Evolutionary conservation across 106 monocot species (phyloP), one percentile per base, ranked within the genome.

Genomic region (Vanilla planifolia): DNA sequence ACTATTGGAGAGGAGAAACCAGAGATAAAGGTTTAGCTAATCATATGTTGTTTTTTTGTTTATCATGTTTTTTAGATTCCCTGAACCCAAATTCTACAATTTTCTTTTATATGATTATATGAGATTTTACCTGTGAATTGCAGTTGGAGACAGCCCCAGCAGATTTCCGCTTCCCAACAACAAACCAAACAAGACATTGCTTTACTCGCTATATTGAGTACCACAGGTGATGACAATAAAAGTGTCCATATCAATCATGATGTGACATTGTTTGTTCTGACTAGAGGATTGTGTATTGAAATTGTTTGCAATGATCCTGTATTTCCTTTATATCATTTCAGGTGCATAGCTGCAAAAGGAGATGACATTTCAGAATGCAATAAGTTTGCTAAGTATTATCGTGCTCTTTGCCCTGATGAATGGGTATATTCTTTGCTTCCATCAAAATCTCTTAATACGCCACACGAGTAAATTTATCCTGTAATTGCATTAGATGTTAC

Each of bases 201-300:
- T 95, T 95, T 64, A 95, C 95, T 63, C 89, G 95, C 59, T 95
- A 90, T 73, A 69, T 95, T 59, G 95, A 95, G 75, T 90, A 95
- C 63, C 89, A 95, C 33, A 89, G 86, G 89, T 86, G 76, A 48
- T 20, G 15, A 27, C 24, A 50, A 24, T 0, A 50, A 14, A 25
- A 13, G 24, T 36, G 25, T 26, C 24, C 5, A 20, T 23, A 14
- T 35, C 3, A 46, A 20, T 63, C 19, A 27, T 24, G 41, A n/a
- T 42, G 24, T 53, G 2, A 56, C 33, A 14, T 44, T 25, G 17
- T 48, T 44, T 34, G 15, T 17, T 40, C 20, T 69, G 36, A 14
- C 10, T 11, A n/a, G n/a, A n/a, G n/a, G n/a, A n/a, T n/a, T n/a
- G n/a, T n/a, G n/a, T n/a, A n/a, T n/a, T n/a, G n/a, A n/a, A n/a